phyloP scores from a whole-genome alignment of 345 rosid species.

The Psidium friedrichsthalianum region DNA sequence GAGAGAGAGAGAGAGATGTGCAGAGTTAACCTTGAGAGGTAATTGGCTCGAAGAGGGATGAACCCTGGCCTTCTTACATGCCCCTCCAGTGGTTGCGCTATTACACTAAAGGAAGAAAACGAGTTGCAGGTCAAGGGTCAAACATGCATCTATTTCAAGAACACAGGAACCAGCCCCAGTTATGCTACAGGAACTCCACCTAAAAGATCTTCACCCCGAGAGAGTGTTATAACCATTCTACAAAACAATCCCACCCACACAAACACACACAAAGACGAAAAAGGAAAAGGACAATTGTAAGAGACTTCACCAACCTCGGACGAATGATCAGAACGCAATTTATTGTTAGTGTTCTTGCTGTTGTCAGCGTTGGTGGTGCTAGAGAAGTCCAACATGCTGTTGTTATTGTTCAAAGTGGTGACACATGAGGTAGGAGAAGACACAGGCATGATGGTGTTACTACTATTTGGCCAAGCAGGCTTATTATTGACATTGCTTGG shows the following conservation, averaged over 20 bases:
- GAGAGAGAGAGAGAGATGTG: not conserved
- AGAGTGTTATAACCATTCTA: not conserved
- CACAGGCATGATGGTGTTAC: conserved; percentile 6
- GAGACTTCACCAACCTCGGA: conserved; percentile 33
- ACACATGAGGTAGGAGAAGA: conserved; percentile 72
- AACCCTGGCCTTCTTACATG: conserved; percentile 84
- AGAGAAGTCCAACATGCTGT: conserved; percentile 61
- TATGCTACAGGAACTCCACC: not conserved
- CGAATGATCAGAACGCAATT: conserved; percentile 46
- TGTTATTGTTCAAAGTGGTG: conserved; percentile 45
- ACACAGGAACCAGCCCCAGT: not conserved
- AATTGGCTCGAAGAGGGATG: conserved; percentile 70
- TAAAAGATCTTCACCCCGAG: not conserved
- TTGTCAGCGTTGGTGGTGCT: conserved; percentile 31
- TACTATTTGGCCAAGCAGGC: not conserved
- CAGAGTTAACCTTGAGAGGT: conserved; percentile 56
- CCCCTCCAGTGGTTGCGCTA: conserved; percentile 60
- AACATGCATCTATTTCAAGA: not conserved
- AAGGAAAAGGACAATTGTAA: not conserved
- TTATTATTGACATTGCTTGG: not conserved
- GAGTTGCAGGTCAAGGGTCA: not conserved
- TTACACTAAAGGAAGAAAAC: conserved; percentile 41
- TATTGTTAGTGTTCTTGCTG: conserved; percentile 4
- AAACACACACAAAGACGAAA: not conserved
- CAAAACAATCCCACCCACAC: not conserved